Evolutionary conservation across 148 eudicot genomes (phyloP).

Genomic region (Heliosperma pusillum): DNA sequence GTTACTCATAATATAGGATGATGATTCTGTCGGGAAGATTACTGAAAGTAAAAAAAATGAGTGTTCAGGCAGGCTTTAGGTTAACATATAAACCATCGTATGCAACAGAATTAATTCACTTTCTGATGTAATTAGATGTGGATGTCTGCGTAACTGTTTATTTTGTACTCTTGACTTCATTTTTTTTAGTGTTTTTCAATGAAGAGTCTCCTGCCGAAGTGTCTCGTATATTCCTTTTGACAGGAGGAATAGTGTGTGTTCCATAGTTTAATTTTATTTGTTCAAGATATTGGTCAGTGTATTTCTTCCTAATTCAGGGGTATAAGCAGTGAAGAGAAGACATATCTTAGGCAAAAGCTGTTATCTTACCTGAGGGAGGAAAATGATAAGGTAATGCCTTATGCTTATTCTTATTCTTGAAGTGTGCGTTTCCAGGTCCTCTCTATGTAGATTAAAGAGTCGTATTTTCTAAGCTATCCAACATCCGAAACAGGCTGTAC

Average conservation of each 20-base stretch:
- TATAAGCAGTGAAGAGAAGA: conserved; percentile 76
- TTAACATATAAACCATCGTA: neutral
- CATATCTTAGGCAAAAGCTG: conserved; percentile 69
- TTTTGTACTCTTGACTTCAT: neutral
- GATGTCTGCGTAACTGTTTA: neutral
- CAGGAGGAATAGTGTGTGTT: neutral
- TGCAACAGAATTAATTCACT: neutral
- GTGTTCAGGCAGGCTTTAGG: neutral
- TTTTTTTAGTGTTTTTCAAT: neutral
- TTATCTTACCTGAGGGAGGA: conserved; percentile 93
- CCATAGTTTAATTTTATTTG: neutral
- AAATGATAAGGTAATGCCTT: conserved; percentile 70
- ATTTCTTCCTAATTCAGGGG: conserved; percentile 51
- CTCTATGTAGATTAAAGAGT: neutral
- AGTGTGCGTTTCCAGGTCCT: neutral
- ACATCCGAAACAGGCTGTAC: neutral
- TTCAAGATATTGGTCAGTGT: conserved; percentile 10
- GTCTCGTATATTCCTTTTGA: neutral
- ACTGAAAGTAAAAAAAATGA: neutral
- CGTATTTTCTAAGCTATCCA: neutral
- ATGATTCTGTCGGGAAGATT: neutral
- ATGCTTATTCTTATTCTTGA: conserved; percentile 6
- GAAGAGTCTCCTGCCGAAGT: neutral
- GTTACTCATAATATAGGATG: neutral
- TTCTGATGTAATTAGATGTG: neutral